Base-by-base conservation (phyloP, 2,329 filamentous ascomycete genomes). In the Cryphonectria carpinicola region DNA sequence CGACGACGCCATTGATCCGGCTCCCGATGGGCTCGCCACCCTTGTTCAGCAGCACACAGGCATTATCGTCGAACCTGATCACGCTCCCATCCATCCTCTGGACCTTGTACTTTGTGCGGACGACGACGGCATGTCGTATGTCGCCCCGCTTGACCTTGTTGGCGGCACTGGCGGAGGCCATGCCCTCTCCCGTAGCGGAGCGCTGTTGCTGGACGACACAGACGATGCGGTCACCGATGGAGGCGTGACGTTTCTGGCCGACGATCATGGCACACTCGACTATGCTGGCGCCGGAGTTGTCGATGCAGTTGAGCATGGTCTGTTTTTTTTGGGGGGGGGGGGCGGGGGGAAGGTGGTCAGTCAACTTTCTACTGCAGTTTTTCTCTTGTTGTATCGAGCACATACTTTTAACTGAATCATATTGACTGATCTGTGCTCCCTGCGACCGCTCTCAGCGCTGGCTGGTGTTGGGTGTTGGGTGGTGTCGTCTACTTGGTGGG, bases 261-360 rank as follows among this genome's bases (percentile, higher is more conserved):
- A 99, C 86, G 74, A 98, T 92, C 80, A 95, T 92, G 81, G 92
- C 93, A 84, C 96, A 99, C 85, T 99, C 96, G 84, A 98, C 96
- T 76, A 99, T 87, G 77, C 96, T 95, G 76, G 96, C 96, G 80
- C 96, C 96, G 75, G 96, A 98, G 87, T 98, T 99, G 91, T 99
- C 96, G 89, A 99, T 98, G 91, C 96, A 98, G 84, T 96, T 98
- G 78, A 99, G 89, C 89, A 99, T 94, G 80, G 95, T 93, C 96
- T 98, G 76, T 32, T 32, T 32, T 3, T n/a, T n/a, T n/a, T n/a
- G n/a, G n/a, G 32, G 32, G 32, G 32, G 32, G 32, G 32, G 32
- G 32, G 32, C 7, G 0, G 10, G 14, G 14, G 43, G 19, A 43
- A 17, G 13, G 0, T 32, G 54, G 54, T 58, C 25, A 58, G 54